phyloP scores from a whole-genome alignment of 2,329 filamentous ascomycete genomes.

The Tolypocladium pustulatum region DNA sequence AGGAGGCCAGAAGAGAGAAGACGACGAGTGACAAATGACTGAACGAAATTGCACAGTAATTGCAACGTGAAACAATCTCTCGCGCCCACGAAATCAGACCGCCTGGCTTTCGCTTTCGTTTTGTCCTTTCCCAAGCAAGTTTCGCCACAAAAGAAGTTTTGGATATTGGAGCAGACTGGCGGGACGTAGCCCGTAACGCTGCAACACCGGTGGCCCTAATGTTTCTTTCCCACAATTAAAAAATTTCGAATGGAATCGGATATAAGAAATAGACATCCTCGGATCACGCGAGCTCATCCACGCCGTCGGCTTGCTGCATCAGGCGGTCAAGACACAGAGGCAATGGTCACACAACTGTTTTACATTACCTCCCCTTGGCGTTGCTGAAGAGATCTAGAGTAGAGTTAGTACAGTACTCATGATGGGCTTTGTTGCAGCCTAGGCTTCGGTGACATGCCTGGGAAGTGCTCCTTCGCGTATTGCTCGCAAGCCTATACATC shows the following conservation, averaged over 20 bases:
- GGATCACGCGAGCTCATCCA: not conserved
- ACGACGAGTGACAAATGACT: not conserved
- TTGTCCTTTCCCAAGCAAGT: not conserved
- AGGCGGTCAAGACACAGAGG: slow-evolving; percentile 1
- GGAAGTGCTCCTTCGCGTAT: slow-evolving; percentile 93
- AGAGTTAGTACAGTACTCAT: slow-evolving; percentile 17
- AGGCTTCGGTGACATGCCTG: slow-evolving; percentile 29
- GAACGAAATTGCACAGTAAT: not conserved
- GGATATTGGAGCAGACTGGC: not conserved
- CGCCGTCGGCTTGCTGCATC: not conserved
- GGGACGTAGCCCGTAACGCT: not conserved
- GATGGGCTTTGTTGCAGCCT: slow-evolving; percentile 10
- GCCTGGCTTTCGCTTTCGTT: not conserved
- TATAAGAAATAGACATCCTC: not conserved
- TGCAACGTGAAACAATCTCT: not conserved
- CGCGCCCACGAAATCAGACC: not conserved
- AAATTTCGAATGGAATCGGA: not conserved
- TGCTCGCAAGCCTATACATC: slow-evolving; percentile 48
- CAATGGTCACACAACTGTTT: slow-evolving; percentile 1
- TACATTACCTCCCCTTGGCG: slow-evolving; percentile 24
- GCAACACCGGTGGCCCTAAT: not conserved
- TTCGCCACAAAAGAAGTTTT: not conserved
- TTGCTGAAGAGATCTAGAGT: slow-evolving; percentile 26
- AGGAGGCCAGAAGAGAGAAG: not conserved
- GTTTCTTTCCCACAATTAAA: not conserved